Base-by-base conservation (phyloP, 2,329 filamentous ascomycete genomes). In the Botrytis tulipae region DNA sequence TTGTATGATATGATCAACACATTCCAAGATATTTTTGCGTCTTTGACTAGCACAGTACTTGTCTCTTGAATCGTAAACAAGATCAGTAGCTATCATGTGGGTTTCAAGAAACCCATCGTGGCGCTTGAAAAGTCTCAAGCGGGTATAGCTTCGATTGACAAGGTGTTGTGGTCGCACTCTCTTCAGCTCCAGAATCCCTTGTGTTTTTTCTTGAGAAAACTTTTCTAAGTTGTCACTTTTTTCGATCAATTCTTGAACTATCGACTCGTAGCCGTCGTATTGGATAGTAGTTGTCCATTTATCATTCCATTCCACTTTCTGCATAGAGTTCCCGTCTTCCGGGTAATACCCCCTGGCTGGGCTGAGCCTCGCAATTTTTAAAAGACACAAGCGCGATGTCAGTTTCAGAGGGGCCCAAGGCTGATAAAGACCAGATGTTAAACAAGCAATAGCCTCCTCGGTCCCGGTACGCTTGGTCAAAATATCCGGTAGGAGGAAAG, bases 401-500 rank as follows among this genome's bases (percentile, higher is more conserved):
- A 35, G 10, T 0, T 44, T 70, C 5, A 80, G 37, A 2, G 79
- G 77, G 1, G 57, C 67, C 76, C 77, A 80, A 5, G 79, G 79
- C 46, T 80, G 78, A 48, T 84, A 86, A 2, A 81, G 80, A 0
- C 85, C 87, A 0, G 88, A 87, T 4, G 80, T 77, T 0, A 92
- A 80, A 42, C 83, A 84, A 2, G 83, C 80, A 0, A 89, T 74
- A 0, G 88, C 86, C 79, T 91, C 89, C 77, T 92, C 90, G 0
- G 84, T 86, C 0, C 91, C 91, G 0, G 89, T 92, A 0, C 85
- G 83, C 0, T 84, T 82, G 0, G 89, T 92, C 0, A 92, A 82
- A 0, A 83, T 80, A 77, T 92, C 91, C 0, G 87, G 85, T 0
- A 92, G 51, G 0, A 85, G 77, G 46, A 86, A 88, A 0, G 90